These are phyloP conservation scores for Phytophthora crassamura DNA, from an alignment of 352 stramenopile species.

Conservation along the genomic window DNA sequence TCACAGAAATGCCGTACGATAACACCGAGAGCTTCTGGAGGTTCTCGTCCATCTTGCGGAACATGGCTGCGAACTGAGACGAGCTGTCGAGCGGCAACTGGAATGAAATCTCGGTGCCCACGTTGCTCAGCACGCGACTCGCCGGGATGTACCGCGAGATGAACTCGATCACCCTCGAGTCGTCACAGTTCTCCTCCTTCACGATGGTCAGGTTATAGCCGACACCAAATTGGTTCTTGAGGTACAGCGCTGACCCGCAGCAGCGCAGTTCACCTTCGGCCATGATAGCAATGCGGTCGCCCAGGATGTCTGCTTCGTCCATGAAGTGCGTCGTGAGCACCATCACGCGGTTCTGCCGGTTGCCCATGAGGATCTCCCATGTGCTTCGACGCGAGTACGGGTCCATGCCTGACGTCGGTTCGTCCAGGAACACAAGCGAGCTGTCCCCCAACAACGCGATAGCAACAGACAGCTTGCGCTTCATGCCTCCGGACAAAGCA, in stretches of 20 bases:
- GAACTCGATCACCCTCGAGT: constrained; percentile 43
- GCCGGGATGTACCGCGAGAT: constrained; percentile 37
- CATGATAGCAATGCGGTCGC: constrained; percentile 85
- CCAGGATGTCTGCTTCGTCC: constrained; percentile 92
- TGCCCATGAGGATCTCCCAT: constrained; percentile 78
- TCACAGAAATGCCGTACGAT: constrained; percentile 82
- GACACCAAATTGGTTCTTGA: constrained; percentile 73
- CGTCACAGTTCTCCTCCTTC: constrained; percentile 48
- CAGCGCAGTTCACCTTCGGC: constrained; percentile 66
- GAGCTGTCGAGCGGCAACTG: constrained; percentile 61
- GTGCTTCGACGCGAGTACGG: constrained; percentile 93
- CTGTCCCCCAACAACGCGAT: constrained; percentile 87
- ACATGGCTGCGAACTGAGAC: constrained; percentile 52
- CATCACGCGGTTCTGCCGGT: constrained; percentile 64
- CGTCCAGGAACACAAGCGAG: constrained; percentile 85
- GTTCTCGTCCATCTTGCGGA: constrained; percentile 55
- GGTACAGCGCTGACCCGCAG: constrained; percentile 65
- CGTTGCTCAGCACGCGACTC: constrained; percentile 57
- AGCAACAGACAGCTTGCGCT: constrained; percentile 89
- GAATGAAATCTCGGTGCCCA: constrained; percentile 66
- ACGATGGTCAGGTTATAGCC: constrained; percentile 78
- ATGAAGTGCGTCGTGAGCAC: constrained; percentile 96
- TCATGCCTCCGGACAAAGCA: constrained; percentile 86
- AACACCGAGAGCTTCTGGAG: constrained; percentile 42
- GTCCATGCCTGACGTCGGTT: constrained; percentile 95